phyloP scores from a whole-genome alignment of 352 stramenopile species.

The Phytophthora sojae region DNA sequence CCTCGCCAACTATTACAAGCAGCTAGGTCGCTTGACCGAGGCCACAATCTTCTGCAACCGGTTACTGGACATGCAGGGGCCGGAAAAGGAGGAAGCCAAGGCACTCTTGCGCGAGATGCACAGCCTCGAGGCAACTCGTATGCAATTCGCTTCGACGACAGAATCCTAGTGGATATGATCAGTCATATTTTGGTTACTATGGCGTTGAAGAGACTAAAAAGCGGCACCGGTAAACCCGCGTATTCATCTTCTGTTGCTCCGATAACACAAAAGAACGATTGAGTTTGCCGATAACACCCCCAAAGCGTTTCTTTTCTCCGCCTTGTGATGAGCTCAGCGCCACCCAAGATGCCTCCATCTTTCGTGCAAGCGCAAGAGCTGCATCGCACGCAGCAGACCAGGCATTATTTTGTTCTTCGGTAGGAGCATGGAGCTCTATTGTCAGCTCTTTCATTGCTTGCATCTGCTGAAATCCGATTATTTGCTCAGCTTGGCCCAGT shows the following conservation, averaged over 20 bases:
- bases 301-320: slow-evolving; percentile 3
- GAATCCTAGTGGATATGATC: slow-evolving; percentile 1
- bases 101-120: slow-evolving; percentile 81
- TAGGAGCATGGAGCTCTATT: slow-evolving; percentile 30
- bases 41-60: slow-evolving; percentile 81
- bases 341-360: slow-evolving; percentile 36
- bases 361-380: slow-evolving; percentile 16
- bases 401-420: slow-evolving; percentile 13
- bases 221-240: slow-evolving; percentile 35
- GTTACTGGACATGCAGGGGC: slow-evolving; percentile 78
- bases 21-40: slow-evolving; percentile 59
- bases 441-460: slow-evolving; percentile 28
- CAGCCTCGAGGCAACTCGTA: slow-evolving; percentile 56
- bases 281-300: slow-evolving; percentile 3
- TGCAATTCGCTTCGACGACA: slow-evolving; percentile 10
- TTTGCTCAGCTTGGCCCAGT: not conserved
- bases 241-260: slow-evolving; percentile 28
- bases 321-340: slow-evolving; percentile 5
- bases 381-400: not conserved
- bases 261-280: slow-evolving; percentile 31
- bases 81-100: slow-evolving; percentile 87
- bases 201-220: slow-evolving; percentile 21
- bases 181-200: slow-evolving; percentile 4
- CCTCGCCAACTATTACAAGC: slow-evolving; percentile 86
- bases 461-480: slow-evolving; percentile 24